Base-by-base conservation (phyloP, 352 stramenopile species). In the Phytophthora idaei region DNA sequence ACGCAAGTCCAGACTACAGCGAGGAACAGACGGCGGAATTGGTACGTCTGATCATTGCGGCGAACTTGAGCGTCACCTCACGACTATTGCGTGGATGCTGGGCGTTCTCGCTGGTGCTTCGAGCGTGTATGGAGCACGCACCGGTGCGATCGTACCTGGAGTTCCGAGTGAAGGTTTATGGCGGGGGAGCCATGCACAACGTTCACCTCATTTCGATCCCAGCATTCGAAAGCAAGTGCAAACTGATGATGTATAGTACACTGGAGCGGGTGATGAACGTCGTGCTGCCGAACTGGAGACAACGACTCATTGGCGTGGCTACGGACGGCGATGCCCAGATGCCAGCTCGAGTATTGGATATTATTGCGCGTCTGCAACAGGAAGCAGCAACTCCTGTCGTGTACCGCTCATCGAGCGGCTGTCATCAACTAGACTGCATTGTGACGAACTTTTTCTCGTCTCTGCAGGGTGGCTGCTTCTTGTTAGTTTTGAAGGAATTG, bases 101-200 rank as follows among this genome's bases (percentile, higher is more conserved):
- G 83, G 71, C 67, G 10, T 86, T 90, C 48, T 87, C 77, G 1
- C 28, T 91, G 12, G 73, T 74, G 9, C 29, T 91, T 28, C 68
- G 73, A 56, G 57, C 56, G 3, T 67, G 47, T 4, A 62, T 69
- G 73, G 69, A 61, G 25, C 63, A 74, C 28, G 70, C 56, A 14
- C 64, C 68, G 4, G 57, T 77, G 49, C 64, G 74, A 9, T 76
- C 78, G 34, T 80, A 73, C 32, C 46, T 87, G 21, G 76, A 81
- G 17, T 77, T 89, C 44, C 77, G 72, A 10, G 37, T 85, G 31
- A 80, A 78, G n/a, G 57, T 85, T 34, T 81, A 76, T 42, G 53
- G 57, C 47, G 46, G 37, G 15, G 71, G 57, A 1, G 56, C 57
- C 27, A 64, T 89, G 5, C 61, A 73, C 39, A 80, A 85, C 21